Conservation (phyloP, 176 grass and related monocot genomes). For the Cymbopogon citratus region DNA sequence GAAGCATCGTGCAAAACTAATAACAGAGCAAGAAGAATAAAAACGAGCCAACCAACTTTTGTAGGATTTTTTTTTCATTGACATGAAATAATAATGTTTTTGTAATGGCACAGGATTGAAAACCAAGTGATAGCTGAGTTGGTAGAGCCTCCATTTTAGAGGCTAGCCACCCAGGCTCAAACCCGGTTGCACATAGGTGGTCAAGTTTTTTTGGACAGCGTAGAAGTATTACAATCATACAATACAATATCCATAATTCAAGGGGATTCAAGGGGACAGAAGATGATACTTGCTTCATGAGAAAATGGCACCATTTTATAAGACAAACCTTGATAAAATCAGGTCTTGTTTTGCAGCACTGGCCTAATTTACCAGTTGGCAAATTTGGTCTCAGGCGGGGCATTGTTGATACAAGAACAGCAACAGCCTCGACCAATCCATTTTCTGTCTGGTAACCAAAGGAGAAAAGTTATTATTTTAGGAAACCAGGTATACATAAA, state of each 20-base stretch:
- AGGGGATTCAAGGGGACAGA: conserved; percentile 1
- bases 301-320: conserved; percentile 8
- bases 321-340: conserved; percentile 94
- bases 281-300: conserved; percentile 7
- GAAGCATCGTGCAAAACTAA: neutral
- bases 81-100: neutral
- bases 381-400: conserved; percentile 69
- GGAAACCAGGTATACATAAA: neutral
- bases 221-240: neutral
- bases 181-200: neutral
- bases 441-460: conserved; percentile 81
- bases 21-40: neutral
- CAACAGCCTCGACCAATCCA: conserved; percentile 92
- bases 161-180: neutral
- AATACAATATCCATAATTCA: conserved; percentile 14
- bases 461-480: neutral
- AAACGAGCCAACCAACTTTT: neutral
- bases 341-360: conserved; percentile 80
- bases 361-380: conserved; percentile 64
- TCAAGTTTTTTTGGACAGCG: neutral
- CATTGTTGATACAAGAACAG: conserved; percentile 85
- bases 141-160: neutral
- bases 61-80: neutral
- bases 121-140: neutral
- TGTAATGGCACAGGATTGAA: neutral